These are phyloP conservation scores for Populus trichocarpa DNA, from an alignment of 441 rosid genomes.

Conservation along the genomic window DNA sequence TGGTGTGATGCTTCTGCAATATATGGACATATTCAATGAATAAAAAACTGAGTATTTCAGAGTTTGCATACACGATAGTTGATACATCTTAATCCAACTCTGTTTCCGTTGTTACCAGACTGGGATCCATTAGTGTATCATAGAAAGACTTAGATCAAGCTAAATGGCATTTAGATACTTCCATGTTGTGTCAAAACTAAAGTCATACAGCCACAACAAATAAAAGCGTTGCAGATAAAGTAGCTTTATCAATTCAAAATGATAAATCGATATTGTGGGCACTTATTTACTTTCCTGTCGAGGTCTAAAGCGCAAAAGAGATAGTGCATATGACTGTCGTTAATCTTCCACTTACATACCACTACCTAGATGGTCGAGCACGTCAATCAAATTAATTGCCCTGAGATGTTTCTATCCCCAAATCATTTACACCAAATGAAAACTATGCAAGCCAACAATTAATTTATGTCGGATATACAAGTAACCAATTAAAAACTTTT, in stretches of 20 bases:
- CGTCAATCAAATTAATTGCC: neutral
- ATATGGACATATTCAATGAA: slow-evolving; percentile 1
- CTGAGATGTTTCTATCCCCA: neutral
- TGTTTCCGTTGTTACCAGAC: neutral
- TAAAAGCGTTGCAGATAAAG: neutral
- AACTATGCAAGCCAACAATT: neutral
- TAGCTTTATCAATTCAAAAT: slow-evolving; percentile 1
- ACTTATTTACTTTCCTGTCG: neutral
- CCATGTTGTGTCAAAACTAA: neutral
- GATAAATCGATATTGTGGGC: neutral
- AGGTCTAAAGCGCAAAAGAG: neutral
- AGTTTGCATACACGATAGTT: neutral
- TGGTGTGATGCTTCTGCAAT: slow-evolving; percentile 62
- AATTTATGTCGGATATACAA: neutral
- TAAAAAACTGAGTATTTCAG: neutral
- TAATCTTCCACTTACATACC: neutral
- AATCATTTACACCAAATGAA: slow-evolving; percentile 7
- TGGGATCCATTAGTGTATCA: neutral
- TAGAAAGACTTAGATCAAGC: neutral
- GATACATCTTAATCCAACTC: neutral
- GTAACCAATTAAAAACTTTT: neutral
- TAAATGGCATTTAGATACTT: neutral
- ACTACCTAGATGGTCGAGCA: neutral
- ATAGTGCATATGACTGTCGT: neutral
- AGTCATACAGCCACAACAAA: neutral